Evolutionary conservation across 306 rosid genomes (phyloP), one percentile per base, ranked within the genome.

Genomic region (Oemleria cerasiformis): DNA sequence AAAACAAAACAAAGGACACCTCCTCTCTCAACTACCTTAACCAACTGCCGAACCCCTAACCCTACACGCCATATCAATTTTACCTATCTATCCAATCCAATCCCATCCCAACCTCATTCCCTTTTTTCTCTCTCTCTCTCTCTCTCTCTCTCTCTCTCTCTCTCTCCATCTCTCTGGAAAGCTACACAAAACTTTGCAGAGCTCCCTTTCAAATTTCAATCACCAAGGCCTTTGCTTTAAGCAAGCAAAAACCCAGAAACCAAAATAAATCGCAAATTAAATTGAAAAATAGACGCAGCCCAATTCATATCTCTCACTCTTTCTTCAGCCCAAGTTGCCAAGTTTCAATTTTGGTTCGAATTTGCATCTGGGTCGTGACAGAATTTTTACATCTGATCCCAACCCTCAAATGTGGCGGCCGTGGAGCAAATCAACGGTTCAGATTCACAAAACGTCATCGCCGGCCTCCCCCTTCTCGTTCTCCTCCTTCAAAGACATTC

Each of bases 401-500:
- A 47, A 74, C 81, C 82, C 80, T 75, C 92, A 84, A 77, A 94
- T 94, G 98, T 94, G 89, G 96, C 88, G 81, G 81, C 82, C 92
- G 83, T 83, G 92, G 97, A 67, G 81, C 65, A 91, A 88, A 86
- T 83, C 88, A 71, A 79, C 96, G 70, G 78, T 80, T 63, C 85
- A 84, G 79, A 80, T 90, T 75, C 88, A 86, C 75, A 67, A 68
- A 77, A 50, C 76, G 70, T 61, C 86, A 17, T 73, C 94, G 0
- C 77, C 83, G 10, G 51, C 96, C 7, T 72, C 98, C 2, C 57
- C 84, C 1, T 94, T 94, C 86, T 79, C 87, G 10, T 88, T 88
- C 74, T 93, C 98, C 44, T 88, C 98, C 34, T 91, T 94, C 83
- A 94, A 91, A 77, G 98, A 88, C 84, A 77, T 93, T 44, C 91